Percentiles rank a stretch among this genome's conserved stretches.
phyloP scores from a whole-genome alignment of 108 stramenopile genomes.

The Chaetoceros tenuissimus region DNA sequence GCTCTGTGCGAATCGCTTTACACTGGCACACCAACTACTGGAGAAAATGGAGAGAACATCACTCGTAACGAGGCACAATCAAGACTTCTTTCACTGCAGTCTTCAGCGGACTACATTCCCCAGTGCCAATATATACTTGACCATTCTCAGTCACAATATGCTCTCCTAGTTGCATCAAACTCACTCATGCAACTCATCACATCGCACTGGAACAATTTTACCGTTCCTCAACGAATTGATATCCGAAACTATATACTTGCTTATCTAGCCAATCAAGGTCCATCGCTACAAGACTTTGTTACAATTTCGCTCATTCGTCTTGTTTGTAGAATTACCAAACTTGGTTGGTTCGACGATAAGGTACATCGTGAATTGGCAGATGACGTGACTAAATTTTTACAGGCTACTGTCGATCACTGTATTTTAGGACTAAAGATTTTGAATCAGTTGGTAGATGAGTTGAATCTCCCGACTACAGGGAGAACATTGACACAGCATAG shows the following conservation, averaged over 20 bases:
- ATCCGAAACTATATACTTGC: constrained; percentile 94
- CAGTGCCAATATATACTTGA: constrained; percentile 98
- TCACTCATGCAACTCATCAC: constrained; percentile 89
- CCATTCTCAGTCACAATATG: constrained; percentile 82
- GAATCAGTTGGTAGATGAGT: constrained; percentile 92
- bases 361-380: constrained; percentile 89
- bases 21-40: constrained; percentile 52
- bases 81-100: constrained; percentile 86
- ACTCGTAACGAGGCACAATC: constrained; percentile 75
- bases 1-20: constrained; percentile 91
- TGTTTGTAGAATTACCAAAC: constrained; percentile 95
- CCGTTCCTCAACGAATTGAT: constrained; percentile 86
- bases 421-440: constrained; percentile 93
- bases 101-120: constrained; percentile 90
- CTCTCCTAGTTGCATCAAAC: constrained; percentile 89
- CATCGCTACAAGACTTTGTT: constrained; percentile 84
- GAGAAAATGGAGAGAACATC: constrained; percentile 42
- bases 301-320: constrained; percentile 81
- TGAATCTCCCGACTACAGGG: constrained; percentile 90
- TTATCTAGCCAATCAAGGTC: constrained; percentile 92
- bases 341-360: constrained; percentile 95
- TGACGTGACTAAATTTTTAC: constrained; percentile 92
- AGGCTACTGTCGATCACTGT: constrained; percentile 91
- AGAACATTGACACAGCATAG: constrained; percentile 94
- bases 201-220: constrained; percentile 93